Conservation (phyloP, 208 protist species). For the Sergeia podlipaevii region DNA sequence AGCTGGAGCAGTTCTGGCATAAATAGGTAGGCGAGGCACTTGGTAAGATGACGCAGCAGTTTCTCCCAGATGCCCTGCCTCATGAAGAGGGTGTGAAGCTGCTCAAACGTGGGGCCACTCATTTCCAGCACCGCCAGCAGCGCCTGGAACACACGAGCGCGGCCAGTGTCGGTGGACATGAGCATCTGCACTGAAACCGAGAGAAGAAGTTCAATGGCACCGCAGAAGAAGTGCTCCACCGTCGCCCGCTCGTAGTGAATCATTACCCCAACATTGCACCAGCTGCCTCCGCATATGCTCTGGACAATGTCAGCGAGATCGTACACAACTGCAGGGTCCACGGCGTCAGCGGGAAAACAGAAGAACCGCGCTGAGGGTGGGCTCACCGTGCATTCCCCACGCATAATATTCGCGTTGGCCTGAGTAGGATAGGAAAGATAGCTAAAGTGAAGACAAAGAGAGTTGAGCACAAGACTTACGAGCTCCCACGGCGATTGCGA, state of each 20-base stretch:
- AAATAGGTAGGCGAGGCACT: conserved; percentile 59
- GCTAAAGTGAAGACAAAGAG: conserved; percentile 31
- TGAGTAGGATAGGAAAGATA: conserved; percentile 21
- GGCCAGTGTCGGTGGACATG: conserved; percentile 41
- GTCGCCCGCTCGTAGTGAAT: conserved; percentile 64
- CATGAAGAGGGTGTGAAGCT: conserved; percentile 39
- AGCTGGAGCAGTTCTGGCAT: conserved; percentile 40
- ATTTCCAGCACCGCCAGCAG: conserved; percentile 42
- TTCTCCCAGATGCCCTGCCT: conserved; percentile 46
- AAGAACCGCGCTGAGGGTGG: conserved; percentile 11
- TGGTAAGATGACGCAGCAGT: conserved; percentile 48
- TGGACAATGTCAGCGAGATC: conserved; percentile 59
- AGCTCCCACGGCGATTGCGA: conserved; percentile 44
- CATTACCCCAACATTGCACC: conserved; percentile 79
- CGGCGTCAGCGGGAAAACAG: conserved; percentile 28
- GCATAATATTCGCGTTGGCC: neutral
- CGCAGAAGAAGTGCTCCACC: conserved; percentile 50
- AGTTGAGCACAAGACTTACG: conserved; percentile 43
- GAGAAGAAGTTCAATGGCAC: conserved; percentile 53
- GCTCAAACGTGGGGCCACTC: conserved; percentile 26
- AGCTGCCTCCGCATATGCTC: conserved; percentile 53
- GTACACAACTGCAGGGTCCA: conserved; percentile 54
- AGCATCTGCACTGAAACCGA: conserved; percentile 52
- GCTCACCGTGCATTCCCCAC: no score
- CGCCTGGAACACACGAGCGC: conserved; percentile 47